Base-by-base conservation (phyloP, 805 yeast species). In the Hanseniaspora lindneri region DNA sequence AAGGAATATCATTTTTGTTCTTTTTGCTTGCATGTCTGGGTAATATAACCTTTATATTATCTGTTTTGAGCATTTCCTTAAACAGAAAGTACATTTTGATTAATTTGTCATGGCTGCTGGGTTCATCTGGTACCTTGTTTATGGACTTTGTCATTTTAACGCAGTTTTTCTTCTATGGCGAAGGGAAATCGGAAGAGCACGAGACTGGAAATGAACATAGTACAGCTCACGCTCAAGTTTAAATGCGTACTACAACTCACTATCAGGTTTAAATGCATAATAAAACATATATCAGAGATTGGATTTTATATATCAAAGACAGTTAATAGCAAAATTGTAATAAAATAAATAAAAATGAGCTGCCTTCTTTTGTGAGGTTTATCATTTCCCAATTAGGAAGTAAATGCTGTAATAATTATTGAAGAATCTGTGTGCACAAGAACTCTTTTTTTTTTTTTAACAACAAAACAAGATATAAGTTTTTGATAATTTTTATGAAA, bases 21-120 rank as follows among this genome's bases (percentile, higher is more conserved):
- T 89, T 89, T 66, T 67, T 92, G 20, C 89, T 92, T 71, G 97
- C 98, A 19, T 87, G 96, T 62, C 68, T 89, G 50, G 98, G 98
- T 41, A 92, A 89, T 62, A 69, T 84, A 59, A 85, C 96, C 0
- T 92, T 87, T 57, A 95, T 92, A 35, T 73, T 84, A 13, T 82
- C 94, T 10, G 89, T 89, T 47, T 67, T 89, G 43, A 75, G 83
- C 39, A 80, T 83, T 36, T 84, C 86, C 54, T 68, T 79, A 41
- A 79, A 85, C 47, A 69, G 71, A 58, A 71, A 76, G 53, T 89
- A 86, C 55, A 60, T 89, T 28, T 60, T 83, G 54, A 79, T 92
- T 43, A 94, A 92, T 63, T 76, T 89, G 1, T 80, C 94, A 21
- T 89, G 98, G 98, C 69, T 89, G 50, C 77, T 87, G 4, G 98